Evolutionary conservation across 306 rosid genomes (phyloP).

Genomic region (Rosa lucieae): DNA sequence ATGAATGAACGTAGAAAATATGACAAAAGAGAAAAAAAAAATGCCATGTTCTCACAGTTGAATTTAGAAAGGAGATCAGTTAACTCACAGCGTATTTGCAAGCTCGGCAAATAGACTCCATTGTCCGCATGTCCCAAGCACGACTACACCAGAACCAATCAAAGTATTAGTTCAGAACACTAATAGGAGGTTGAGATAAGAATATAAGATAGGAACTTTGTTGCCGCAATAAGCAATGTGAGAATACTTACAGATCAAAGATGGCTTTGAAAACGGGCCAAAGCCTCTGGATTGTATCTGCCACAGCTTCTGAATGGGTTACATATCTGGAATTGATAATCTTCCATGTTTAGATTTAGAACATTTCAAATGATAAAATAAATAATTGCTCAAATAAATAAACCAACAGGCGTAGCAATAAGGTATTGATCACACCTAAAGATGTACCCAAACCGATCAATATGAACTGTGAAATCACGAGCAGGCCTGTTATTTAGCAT

Average conservation of each 20-base stretch:
- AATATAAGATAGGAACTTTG: background rate
- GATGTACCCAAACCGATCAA: conserved; percentile 93
- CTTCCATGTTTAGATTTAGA: conserved; percentile 40
- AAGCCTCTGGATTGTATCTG: conserved; percentile 45
- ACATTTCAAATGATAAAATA: conserved; percentile 8
- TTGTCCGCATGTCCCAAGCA: conserved; percentile 99
- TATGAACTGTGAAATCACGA: conserved; percentile 91
- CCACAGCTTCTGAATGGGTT: too few relatives aligned
- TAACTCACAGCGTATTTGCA: conserved; percentile 97
- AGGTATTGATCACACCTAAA: conserved; percentile 62
- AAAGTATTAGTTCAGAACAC: conserved; percentile 24
- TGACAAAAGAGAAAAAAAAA: background rate
- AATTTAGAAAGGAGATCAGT: conserved; percentile 20
- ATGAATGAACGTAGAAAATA: background rate
- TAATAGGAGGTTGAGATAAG: background rate
- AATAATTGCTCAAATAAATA: background rate
- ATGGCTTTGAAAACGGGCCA: conserved; percentile 98
- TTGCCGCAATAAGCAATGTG: conserved; percentile 16
- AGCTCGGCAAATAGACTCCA: conserved; percentile 99
- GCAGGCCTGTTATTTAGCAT: conserved; percentile 67
- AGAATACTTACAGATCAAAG: conserved; percentile 82
- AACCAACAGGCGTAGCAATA: conserved; percentile 18
- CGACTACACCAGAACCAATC: conserved; percentile 57
- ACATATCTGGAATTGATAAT: conserved; percentile 58
- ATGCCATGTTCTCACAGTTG: background rate